Evolutionary conservation across 495 filamentous ascomycete genomes (phyloP), one percentile per base, ranked within the genome.

Genomic region (Friedmanniomyces endolithicus): DNA sequence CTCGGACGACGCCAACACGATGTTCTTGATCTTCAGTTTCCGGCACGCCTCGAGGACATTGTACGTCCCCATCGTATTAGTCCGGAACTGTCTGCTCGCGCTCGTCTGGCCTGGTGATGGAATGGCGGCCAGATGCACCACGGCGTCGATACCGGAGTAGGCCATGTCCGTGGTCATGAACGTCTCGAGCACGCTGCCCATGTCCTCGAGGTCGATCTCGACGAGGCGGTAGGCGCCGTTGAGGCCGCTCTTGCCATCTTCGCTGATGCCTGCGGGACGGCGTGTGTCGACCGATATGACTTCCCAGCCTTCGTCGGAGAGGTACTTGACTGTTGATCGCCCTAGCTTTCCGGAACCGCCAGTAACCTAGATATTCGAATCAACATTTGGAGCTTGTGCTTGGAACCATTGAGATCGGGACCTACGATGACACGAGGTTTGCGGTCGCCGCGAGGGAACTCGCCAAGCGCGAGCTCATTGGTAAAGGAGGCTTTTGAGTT

Each of bases 11-110:
- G 55, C 55, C 14, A 57, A 47, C 12, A 57, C 55, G 19, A 57
- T 29, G 48, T 57, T 57, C 55, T 57, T 57, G 55, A 57, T 52
- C 14, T 23, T 2, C 14, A 57, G 20, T 27, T 57, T 57, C 31
- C 55, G 47, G 48, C 55, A 57, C 8, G 55, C 55, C 47, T 57
- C 55, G 48, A 57, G 55, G 39, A 57, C 55, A 35, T 57, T 57
- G 48, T 57, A 57, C 16, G 55, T 57, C 24, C 55, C 48, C 55
- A 57, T 51, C 4, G 55, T 57, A 24, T 57, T 57, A 24, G 55
- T 57, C 55, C 55, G 44, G 37, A 57, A 57, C 48, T 57, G 55
- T 25, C 55, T 51, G 22, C 35, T 51, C 14, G 55, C 55, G 48
- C 39, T 57, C 37, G 55, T 57, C 48, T 57, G 55, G 7, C 55